Evolutionary conservation across 768 basidiomycete species (phyloP), one percentile per base, ranked within the genome.

Genomic region (Macrolepiota albuminosa): DNA sequence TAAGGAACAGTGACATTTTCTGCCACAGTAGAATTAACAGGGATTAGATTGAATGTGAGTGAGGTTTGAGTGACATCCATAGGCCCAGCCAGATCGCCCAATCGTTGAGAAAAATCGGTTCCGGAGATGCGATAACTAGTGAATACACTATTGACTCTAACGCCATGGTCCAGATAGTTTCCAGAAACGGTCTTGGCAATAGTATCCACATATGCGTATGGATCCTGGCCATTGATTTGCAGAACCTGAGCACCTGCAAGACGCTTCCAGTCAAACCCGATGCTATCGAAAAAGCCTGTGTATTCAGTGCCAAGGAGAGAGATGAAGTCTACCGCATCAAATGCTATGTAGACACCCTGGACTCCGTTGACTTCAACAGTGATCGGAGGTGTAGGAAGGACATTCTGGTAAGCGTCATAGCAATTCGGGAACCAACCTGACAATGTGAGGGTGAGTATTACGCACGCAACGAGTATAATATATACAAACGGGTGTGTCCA

Each of bases 61-160:
- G 75, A 78, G 8, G 75, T 75, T 45, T 78, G 75, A 14, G 75
- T 73, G 4, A 82, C 80, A 59, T 80, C 78, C 21, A 71, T 66
- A 14, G 81, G 82, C 3, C 85, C 84, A 47, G 85, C 84, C 37
- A 84, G 72, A 63, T 78, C 76, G 7, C 78, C 86, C 51, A 87
- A 65, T 13, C 84, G 76, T 69, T 87, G 85, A n/a, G 81, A 83
- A 63, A 81, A 84, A n/a, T 58, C 65, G 0, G 72, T 73, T 10
- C 68, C 75, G 0, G 75, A 73, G 39, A 82, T 76, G 29, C 82
- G 73, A 66, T 87, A 87, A 65, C 82, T 82, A 36, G 78, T 82
- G 70, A 84, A 82, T 4, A 81, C 85, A 43, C 80, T 82, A 71
- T 87, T 87, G 43, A 86, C 80, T 37, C 86, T 79, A 47, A 87